Evolutionary conservation across 2,329 filamentous ascomycete species (phyloP).

Genomic region (Colletotrichum tamarilloi): DNA sequence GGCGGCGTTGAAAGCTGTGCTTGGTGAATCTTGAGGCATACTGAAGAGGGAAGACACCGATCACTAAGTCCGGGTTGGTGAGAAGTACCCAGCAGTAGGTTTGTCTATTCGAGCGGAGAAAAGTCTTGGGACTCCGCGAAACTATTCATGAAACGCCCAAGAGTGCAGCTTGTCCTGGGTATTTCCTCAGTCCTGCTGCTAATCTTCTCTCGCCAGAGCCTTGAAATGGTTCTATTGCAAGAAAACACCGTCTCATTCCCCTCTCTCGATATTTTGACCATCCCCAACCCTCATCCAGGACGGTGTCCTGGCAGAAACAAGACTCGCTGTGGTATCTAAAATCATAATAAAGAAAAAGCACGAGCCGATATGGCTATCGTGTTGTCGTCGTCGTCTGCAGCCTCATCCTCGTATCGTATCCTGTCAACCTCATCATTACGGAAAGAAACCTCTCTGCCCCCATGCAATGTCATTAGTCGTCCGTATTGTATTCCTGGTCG

Average conservation of each 20-base stretch:
- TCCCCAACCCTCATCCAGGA: not conserved
- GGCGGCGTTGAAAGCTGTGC: constrained; percentile 55
- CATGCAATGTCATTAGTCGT: constrained; percentile 28
- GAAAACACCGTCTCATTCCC: not conserved
- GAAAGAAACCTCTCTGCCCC: not conserved
- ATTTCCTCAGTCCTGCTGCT: constrained; percentile 10
- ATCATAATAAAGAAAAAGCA: constrained; percentile 23
- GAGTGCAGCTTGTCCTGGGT: constrained; percentile 31
- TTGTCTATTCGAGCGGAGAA: constrained; percentile 1
- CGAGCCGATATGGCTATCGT: not conserved
- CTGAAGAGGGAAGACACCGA: constrained; percentile 10
- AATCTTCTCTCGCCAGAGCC: not conserved
- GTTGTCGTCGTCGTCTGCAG: not conserved
- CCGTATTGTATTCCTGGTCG: constrained; percentile 41
- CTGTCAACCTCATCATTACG: constrained; percentile 7
- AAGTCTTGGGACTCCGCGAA: not conserved
- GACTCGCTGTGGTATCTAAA: constrained; percentile 31
- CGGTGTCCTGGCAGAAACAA: not conserved
- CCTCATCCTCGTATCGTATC: not conserved
- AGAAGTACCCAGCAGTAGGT: not conserved
- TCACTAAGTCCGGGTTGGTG: no score
- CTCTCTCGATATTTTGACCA: not conserved
- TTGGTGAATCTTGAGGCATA: constrained; percentile 12
- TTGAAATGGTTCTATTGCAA: not conserved
- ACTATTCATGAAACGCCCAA: constrained; percentile 14